Evolutionary conservation across 345 rosid genomes (phyloP).

Genomic region (Gossypium raimondii): DNA sequence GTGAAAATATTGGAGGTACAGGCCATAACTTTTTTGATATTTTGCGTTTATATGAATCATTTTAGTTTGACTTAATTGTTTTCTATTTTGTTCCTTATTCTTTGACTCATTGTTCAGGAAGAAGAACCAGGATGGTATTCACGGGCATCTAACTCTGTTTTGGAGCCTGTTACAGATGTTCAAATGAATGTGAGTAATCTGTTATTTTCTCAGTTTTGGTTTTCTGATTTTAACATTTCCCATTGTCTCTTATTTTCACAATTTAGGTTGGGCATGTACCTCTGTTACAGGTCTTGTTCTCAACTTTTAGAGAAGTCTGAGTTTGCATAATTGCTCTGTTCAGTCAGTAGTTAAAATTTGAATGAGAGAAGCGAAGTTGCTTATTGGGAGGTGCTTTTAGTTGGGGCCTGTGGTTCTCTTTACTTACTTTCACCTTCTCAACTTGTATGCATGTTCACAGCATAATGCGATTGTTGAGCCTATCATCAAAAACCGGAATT

Average conservation of each 20-base stretch:
- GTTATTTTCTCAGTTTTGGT: background rate
- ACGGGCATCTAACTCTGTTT: slow-evolving; percentile 65
- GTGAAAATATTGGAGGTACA: slow-evolving; percentile 95
- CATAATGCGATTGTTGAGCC: slow-evolving; percentile 53
- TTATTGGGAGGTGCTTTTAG: background rate
- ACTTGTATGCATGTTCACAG: slow-evolving; percentile 33
- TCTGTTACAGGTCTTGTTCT: background rate
- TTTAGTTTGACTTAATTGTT: background rate
- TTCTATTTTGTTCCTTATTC: slow-evolving; percentile 1
- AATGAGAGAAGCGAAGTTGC: background rate
- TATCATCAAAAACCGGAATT: slow-evolving; percentile 54
- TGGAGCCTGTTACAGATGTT: slow-evolving; percentile 67
- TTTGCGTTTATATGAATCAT: slow-evolving; percentile 1
- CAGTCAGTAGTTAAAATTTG: background rate
- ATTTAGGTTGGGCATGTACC: slow-evolving; percentile 3
- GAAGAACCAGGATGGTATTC: slow-evolving; percentile 99
- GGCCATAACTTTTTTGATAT: slow-evolving; percentile 20
- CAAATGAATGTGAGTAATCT: slow-evolving; percentile 60
- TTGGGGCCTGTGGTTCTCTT: background rate
- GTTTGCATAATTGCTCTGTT: background rate
- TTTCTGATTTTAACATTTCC: background rate
- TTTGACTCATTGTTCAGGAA: slow-evolving; percentile 46
- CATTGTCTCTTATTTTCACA: background rate
- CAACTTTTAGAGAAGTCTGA: background rate
- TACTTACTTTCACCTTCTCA: background rate